A percentile compares a stretch with the other conserved stretches of the same genome.
phyloP scores from a whole-genome alignment of 1,284 basidiomycete species.

The Puccinia hordei region DNA sequence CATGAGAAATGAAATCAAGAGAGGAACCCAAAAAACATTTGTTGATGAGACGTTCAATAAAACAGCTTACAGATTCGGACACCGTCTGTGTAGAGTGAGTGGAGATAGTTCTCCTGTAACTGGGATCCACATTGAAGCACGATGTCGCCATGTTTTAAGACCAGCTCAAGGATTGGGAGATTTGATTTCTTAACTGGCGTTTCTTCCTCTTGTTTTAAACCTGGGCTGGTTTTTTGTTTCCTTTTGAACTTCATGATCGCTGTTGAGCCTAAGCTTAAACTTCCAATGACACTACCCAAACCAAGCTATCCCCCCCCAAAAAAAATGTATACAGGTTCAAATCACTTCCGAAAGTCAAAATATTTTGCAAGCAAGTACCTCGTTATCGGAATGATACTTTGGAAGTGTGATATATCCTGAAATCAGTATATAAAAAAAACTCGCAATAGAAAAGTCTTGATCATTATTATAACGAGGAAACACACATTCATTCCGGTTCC shows the following conservation, averaged over 20 bases:
- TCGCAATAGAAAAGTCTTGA: not conserved
- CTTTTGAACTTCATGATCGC: constrained; percentile 41
- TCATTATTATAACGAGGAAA: not conserved
- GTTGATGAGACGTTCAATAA: too few relatives aligned
- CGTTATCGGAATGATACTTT: constrained; percentile 49
- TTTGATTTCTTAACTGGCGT: not conserved
- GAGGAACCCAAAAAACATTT: not conserved
- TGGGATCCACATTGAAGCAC: constrained; percentile 34
- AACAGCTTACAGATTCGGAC: constrained; percentile 35
- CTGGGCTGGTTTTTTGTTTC: constrained; percentile 15
- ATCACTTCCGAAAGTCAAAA: not conserved
- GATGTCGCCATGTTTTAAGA: constrained; percentile 42
- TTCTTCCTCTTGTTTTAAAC: not conserved
- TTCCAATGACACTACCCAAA: constrained; percentile 23
- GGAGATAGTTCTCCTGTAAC: constrained; percentile 26
- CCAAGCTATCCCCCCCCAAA: constrained; percentile 17
- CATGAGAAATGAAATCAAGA: not conserved
- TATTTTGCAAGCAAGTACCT: constrained; percentile 6
- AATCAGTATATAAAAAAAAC: too few relatives aligned
- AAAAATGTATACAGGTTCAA: not conserved
- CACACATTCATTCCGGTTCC: constrained; percentile 48
- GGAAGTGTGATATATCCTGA: not conserved
- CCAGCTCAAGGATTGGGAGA: constrained; percentile 14
- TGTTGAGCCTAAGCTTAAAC: constrained; percentile 44
- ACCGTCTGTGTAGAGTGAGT: constrained; percentile 38